phyloP scores from a whole-genome alignment of 2,329 filamentous ascomycete species.

The Epichloe baconii region DNA sequence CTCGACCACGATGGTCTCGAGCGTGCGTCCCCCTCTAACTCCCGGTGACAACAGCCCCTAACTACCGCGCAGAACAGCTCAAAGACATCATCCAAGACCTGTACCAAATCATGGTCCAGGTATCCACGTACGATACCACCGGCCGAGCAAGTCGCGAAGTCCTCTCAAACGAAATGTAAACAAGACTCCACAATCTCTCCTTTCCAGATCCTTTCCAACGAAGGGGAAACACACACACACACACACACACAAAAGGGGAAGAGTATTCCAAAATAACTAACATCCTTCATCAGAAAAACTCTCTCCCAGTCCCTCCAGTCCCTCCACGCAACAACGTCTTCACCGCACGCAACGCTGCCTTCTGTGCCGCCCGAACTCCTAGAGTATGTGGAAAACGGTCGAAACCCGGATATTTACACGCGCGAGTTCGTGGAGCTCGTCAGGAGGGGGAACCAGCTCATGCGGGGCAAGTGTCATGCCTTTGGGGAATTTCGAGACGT shows the following conservation, averaged over 20 bases:
- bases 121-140: conserved; percentile 45
- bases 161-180: conserved; percentile 38
- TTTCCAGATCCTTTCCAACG: not conserved
- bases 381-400: conserved; percentile 56
- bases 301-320: conserved; percentile 26
- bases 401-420: conserved; percentile 63
- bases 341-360: conserved; percentile 29
- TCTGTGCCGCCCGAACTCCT: conserved; percentile 49
- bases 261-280: not conserved
- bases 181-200: not conserved
- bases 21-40: conserved; percentile 16
- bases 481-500: conserved; percentile 49
- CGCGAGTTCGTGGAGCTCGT: conserved; percentile 61
- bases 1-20: conserved; percentile 26
- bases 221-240: not conserved
- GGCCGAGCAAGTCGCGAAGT: conserved; percentile 40
- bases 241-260: not conserved
- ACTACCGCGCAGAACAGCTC: conserved; percentile 33
- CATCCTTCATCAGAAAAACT: conserved; percentile 20
- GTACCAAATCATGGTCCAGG: conserved; percentile 50
- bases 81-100: conserved; percentile 51
- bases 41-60: not conserved
- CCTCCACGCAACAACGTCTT: conserved; percentile 27
- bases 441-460: conserved; percentile 50
- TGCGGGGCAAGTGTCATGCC: conserved; percentile 50